A percentile compares a stretch with the other conserved stretches of the same genome.
Evolutionary conservation across 257 asterid genomes (phyloP).

Genomic region (Capsicum rhomboideum): DNA sequence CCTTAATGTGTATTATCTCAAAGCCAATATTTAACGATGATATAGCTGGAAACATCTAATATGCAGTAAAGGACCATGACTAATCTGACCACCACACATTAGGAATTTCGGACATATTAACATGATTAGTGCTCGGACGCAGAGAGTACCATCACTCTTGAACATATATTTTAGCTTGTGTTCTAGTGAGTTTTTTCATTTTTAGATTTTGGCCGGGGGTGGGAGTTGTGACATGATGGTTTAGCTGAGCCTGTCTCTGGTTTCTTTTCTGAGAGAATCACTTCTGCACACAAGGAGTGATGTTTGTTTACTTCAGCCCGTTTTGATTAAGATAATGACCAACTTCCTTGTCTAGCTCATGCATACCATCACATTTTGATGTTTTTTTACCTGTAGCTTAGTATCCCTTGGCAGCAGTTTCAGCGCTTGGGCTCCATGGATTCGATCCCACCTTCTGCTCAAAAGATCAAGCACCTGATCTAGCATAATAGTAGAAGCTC

Average conservation of each 20-base stretch:
- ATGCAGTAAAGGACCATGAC: neutral
- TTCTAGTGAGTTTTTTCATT: neutral
- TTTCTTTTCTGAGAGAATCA: neutral
- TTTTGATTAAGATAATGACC: neutral
- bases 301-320: neutral
- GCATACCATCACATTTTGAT: neutral
- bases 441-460: conserved; percentile 91
- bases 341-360: neutral
- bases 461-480: conserved; percentile 89
- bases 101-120: neutral
- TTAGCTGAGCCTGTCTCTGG: neutral
- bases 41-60: neutral
- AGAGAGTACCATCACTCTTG: neutral
- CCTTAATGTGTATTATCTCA: neutral
- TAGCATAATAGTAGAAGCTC: conserved; percentile 64
- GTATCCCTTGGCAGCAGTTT: conserved; percentile 88
- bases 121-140: neutral
- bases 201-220: neutral
- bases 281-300: neutral
- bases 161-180: neutral
- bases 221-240: neutral
- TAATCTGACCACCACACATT: neutral
- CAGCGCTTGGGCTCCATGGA: conserved; percentile 92
- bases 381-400: conserved; percentile 57
- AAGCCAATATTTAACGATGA: neutral